These are phyloP conservation scores for Petrea volubilis DNA, from an alignment of 257 asterid species.

Conservation along the genomic window DNA sequence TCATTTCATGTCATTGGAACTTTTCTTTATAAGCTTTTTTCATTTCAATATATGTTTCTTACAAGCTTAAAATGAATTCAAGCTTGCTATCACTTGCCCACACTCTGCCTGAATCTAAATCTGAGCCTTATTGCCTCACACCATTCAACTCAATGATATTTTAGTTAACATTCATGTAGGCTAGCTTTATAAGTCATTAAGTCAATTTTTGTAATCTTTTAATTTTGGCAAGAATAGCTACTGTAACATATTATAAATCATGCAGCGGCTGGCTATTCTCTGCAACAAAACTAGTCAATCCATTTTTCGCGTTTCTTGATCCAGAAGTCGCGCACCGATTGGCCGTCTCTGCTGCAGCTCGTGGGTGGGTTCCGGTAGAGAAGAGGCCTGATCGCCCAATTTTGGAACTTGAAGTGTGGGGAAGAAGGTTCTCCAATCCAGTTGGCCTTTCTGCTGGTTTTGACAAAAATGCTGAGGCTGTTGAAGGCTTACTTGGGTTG, in stretches of 20 bases:
- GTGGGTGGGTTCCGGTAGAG: slow-evolving; percentile 98
- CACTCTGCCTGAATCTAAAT: too few relatives aligned
- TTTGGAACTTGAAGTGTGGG: slow-evolving; percentile 83
- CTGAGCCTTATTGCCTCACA: too few relatives aligned
- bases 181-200: too few relatives aligned
- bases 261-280: slow-evolving; percentile 98
- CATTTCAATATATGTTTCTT: too few relatives aligned
- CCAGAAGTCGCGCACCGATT: slow-evolving; percentile 92
- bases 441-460: slow-evolving; percentile 97
- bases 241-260: slow-evolving; percentile 1
- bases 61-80: too few relatives aligned
- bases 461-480: slow-evolving; percentile 97
- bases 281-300: slow-evolving; percentile 94
- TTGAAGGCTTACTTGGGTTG: slow-evolving; percentile 91
- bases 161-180: background rate
- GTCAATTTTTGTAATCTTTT: too few relatives aligned
- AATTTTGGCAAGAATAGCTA: background rate
- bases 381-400: slow-evolving; percentile 83
- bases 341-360: slow-evolving; percentile 96
- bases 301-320: slow-evolving; percentile 87
- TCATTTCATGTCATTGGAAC: too few relatives aligned
- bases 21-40: too few relatives aligned
- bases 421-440: slow-evolving; percentile 97
- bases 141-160: background rate
- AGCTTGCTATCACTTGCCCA: too few relatives aligned